Base-by-base conservation (phyloP, 2,329 filamentous ascomycete species). In the Sporothrix humicola region DNA sequence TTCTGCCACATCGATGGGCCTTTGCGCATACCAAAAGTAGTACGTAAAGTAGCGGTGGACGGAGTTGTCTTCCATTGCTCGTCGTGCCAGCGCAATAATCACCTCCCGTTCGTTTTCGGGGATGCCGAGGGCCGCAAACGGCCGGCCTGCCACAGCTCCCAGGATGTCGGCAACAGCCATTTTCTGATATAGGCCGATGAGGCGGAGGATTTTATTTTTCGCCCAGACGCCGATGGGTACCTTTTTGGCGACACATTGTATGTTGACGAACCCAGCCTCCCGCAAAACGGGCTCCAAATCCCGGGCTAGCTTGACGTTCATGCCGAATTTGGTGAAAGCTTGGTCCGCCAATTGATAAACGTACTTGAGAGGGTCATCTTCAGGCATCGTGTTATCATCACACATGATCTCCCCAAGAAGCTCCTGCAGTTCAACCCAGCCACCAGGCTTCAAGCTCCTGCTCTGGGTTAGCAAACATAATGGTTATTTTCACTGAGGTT, bases 381-480 rank as follows among this genome's bases (percentile, higher is more conserved):
- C 77, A 2, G 78, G 77, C 81, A 86, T 84, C 1, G 73, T 83
- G 48, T 77, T 80, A 69, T 85, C 83, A 74, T 86, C 84, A 74
- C 82, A 85, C 48, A 80, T 77, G 15, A 84, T 79, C 26, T 78
- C 78, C 9, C 80, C 80, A 58, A 83, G 80, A 48, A 85, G 79
- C 71, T 87, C 85, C 26, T 86, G 84, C 68, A 75, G n/a, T 65
- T 87, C 85, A 26, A 87, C 79, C 85, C 85, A 88, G 44, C 85
- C 86, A 17, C 86, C 86, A 0, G 82, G 80, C 65, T 80, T 82
- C n/a, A 86, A 77, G 73, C 85, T 80, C 37, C 79, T 79, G 66
- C 31, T 17, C 3, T 20, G 12, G 9, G 31, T 66, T 50, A 26
- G 58, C 37, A 48, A 2, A 42, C 26, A 10, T 20, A 12, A 7